These are phyloP conservation scores for Macrolepiota fuliginosa DNA, from an alignment of 768 basidiomycete species.

Conservation along the genomic window DNA sequence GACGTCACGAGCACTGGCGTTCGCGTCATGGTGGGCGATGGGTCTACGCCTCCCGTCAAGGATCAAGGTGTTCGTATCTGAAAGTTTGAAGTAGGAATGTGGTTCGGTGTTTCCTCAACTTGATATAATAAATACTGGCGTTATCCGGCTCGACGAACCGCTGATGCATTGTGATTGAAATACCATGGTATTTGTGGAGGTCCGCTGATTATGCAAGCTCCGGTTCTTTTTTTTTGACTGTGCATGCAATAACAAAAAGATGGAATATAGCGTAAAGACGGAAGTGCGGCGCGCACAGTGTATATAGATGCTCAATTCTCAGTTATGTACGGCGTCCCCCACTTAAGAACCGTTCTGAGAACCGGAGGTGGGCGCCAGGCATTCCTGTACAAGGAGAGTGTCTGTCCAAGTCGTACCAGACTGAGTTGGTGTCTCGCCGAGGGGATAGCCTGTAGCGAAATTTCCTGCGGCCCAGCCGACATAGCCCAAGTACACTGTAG, in stretches of 20 bases:
- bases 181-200: no score
- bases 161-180: no score
- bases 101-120: no score
- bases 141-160: no score
- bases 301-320: background rate
- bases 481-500: conserved; percentile 49
- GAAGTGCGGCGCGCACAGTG: no score
- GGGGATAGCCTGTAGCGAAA: conserved; percentile 40
- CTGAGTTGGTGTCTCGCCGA: conserved; percentile 26
- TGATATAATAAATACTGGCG: no score
- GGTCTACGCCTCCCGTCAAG: conserved; percentile 34
- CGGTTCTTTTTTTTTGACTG: no score
- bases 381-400: conserved; percentile 35
- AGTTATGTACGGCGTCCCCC: background rate
- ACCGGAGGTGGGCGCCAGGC: conserved; percentile 27
- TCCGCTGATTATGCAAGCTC: no score
- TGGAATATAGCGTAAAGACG: no score
- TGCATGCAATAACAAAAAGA: no score
- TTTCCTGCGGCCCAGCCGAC: conserved; percentile 61
- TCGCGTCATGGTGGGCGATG: conserved; percentile 37
- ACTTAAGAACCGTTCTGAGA: conserved; percentile 22
- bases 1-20: conserved; percentile 32
- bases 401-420: conserved; percentile 37
- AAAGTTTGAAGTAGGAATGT: no score
- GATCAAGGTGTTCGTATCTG: conserved; percentile 24